phyloP scores from a whole-genome alignment of 257 asterid species.

The Primulina huaijiensis region DNA sequence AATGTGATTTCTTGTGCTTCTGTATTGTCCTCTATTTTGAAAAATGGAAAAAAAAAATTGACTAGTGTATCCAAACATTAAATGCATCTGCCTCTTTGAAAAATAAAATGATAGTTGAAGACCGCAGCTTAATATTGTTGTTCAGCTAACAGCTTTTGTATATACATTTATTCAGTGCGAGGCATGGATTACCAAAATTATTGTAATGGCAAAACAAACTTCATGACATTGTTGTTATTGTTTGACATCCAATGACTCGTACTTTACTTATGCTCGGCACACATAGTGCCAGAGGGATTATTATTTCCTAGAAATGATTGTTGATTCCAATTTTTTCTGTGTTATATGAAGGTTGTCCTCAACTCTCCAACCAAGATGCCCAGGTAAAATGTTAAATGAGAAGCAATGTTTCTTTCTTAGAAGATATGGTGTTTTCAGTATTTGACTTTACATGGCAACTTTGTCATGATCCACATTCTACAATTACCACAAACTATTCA shows the following conservation, averaged over 20 bases:
- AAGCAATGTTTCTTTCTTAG: neutral
- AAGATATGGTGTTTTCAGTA: no score
- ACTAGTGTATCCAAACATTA: neutral
- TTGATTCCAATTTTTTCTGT: conserved; percentile 19
- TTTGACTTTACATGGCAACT: neutral
- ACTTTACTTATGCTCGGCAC: neutral
- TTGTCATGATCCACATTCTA: neutral
- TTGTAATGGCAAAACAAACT: neutral
- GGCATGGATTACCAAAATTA: neutral
- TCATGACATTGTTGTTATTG: neutral
- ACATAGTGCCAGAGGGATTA: neutral
- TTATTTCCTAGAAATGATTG: neutral
- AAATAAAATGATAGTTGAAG: no score
- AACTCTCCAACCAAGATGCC: conserved; percentile 88
- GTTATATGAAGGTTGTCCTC: conserved; percentile 58
- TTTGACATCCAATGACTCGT: neutral
- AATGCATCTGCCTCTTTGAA: neutral
- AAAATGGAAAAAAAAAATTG: no score
- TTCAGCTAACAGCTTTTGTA: no score
- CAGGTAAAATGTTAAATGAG: conserved; percentile 48
- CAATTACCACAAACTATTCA: neutral
- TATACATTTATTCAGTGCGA: neutral
- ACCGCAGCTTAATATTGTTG: no score
- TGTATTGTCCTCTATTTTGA: no score
- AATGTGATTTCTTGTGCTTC: no score